Base-by-base conservation (phyloP, 169 alveolate species). In the Miamiensis avidus region DNA sequence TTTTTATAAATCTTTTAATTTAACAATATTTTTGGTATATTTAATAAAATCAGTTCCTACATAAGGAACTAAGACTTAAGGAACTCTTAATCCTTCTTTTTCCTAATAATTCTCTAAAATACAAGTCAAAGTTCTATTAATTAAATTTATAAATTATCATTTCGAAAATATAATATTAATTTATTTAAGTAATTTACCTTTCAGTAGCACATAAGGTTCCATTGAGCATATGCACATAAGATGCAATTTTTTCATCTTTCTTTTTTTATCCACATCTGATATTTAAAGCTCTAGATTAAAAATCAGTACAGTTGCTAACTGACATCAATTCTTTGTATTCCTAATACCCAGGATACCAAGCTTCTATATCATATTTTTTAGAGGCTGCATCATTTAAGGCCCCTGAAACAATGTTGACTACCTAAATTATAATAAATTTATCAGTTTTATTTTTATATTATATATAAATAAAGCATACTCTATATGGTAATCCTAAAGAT, bases 341-440 rank as follows among this genome's bases (percentile, higher is more conserved):
- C 25, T 93, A 95, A 91, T 98, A 98, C 72, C 99, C 99, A 26
- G 99, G 99, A 97, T 99, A 99, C 99, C 99, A 99, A 29, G 99
- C 99, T 94, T 99, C 99, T 75, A 99, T 88, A 92, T 99, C 99
- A 89, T 98, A 99, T 90, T 99, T 99, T 95, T 97, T 98, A 69
- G 99, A 97, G 75, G 99, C 99, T 64, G 99, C 99, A 83, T 98
- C 98, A 94, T 99, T 99, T 34, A 99, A 96, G n/a, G 99, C 99
- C 0, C 99, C 99, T n/a, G 99, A 97, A 32, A 98, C 99, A 34
- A 99, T 99, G 82, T 98, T 93, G 31, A 99, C 97, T 65, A 99
- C 69, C 69, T 49, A 49, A 49, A 49, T 49, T 49, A 11, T 11
- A 11, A 49, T 11, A 49, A 49, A 49, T 49, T 11, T 11, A 49